Evolutionary conservation across 345 rosid species (phyloP), one percentile per base, ranked within the genome.

Genomic region (Eutrema heterophyllum): DNA sequence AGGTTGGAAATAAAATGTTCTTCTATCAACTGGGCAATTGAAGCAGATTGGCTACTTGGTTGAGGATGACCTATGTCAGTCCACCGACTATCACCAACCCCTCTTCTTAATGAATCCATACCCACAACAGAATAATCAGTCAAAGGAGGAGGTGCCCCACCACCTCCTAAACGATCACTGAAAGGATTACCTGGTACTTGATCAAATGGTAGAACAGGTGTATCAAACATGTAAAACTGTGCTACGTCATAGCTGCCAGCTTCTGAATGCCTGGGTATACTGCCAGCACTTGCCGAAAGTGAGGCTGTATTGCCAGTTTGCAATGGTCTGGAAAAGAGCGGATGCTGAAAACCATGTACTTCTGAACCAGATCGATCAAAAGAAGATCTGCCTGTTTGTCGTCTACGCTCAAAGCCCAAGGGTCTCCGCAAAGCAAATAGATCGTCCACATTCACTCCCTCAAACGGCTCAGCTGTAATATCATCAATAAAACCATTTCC

Each of bases 31-130:
- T 94, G 93, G 40, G 98, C 96, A 78, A 94, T 86, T 33, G 87
- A 84, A 70, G 95, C 82, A 80, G 93, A 87, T 72, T 86, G 97
- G 55, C 85, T 76, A 78, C 86, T 84, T 74, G 88, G 86, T 75
- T 89, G 98, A 12, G 97, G 97, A 80, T 86, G 96, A 77, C 98
- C 97, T 73, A 88, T 92, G 85, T 94, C 96, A 74, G 96, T 88
- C 97, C 97, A 94, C 70, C 97, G 86, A 61, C 93, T 88, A 79
- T 89, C 90, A 74, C 91, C 86, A 62, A 84, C 84, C 75, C 94
- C 93, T 80, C 98, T 86, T 76, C 95, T 85, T 80, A 88, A 74
- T 5, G 93, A 88, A 68, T 91, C 92, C 86, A 91, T 81, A 58
- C 92, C 88, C 70, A 81, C 78, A 68, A 79, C 80, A 53, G 97